Conservation (phyloP, 495 filamentous ascomycete genomes). For the Lepidopterella palustris region DNA sequence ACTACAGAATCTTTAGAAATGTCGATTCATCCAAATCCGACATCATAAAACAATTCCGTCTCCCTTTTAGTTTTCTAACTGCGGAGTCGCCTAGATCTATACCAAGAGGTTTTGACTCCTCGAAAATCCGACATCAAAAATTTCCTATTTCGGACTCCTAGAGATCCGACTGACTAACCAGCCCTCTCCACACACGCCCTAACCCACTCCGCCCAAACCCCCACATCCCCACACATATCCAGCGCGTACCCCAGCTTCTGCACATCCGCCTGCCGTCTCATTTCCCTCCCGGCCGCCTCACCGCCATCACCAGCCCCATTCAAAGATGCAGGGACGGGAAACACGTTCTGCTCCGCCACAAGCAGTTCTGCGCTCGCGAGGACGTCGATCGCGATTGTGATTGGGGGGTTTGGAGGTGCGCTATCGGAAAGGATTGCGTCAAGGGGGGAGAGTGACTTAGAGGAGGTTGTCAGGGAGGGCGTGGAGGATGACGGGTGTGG, state of each 20-base stretch:
- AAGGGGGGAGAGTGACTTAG: background rate
- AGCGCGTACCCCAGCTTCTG: conserved; percentile 29
- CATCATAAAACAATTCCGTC: no score
- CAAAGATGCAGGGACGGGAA: background rate
- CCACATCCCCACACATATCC: conserved; percentile 31
- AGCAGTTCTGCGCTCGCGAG: conserved; percentile 28
- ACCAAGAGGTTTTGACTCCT: no score
- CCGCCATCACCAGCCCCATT: conserved; percentile 2
- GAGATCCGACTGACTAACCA: background rate
- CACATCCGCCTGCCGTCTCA: conserved; percentile 12
- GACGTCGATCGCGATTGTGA: conserved; percentile 25
- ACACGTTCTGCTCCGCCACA: conserved; percentile 25
- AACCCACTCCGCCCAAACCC: conserved; percentile 36
- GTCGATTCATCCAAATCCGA: no score
- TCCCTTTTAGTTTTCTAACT: no score
- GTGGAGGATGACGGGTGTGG: conserved; percentile 8
- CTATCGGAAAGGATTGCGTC: background rate
- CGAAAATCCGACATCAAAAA: no score
- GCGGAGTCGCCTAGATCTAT: no score
- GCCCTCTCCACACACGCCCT: conserved; percentile 6
- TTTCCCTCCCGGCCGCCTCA: background rate
- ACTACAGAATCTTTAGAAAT: no score
- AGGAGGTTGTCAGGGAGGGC: background rate
- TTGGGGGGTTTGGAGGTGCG: background rate
- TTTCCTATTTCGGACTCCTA: background rate